Conservation (phyloP, 2,329 filamentous ascomycete species). For the Tolypocladium sp. region DNA sequence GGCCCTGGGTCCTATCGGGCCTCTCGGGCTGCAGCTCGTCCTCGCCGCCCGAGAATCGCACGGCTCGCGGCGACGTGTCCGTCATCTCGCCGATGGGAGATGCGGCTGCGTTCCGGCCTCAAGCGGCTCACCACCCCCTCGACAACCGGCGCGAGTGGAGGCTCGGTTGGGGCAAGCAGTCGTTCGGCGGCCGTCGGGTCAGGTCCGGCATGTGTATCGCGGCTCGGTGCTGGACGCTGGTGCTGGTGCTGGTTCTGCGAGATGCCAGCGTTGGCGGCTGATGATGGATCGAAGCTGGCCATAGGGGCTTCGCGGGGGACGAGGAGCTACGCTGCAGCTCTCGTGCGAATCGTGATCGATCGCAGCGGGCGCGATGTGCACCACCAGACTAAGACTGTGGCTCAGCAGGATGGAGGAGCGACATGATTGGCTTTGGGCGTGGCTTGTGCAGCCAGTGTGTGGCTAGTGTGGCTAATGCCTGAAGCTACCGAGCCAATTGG, state of each 20-base stretch:
- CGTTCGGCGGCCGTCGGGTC: neutral
- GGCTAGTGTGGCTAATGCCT: neutral
- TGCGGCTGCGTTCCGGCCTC: neutral
- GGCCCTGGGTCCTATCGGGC: conserved; percentile 31
- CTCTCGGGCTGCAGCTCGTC: conserved; percentile 33
- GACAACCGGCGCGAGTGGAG: neutral
- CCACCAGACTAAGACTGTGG: neutral
- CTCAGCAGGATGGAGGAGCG: neutral
- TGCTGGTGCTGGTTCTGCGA: neutral
- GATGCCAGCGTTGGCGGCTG: neutral
- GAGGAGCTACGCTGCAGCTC: neutral
- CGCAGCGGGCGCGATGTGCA: neutral
- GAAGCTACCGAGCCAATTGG: neutral
- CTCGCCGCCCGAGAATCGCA: conserved; percentile 45
- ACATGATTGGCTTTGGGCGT: neutral
- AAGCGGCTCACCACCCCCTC: neutral
- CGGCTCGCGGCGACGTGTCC: conserved; percentile 44
- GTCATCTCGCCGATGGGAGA: conserved; percentile 16
- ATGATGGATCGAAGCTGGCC: neutral
- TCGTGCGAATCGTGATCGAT: neutral
- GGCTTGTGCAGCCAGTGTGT: neutral
- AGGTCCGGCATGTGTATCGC: neutral
- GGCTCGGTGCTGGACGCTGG: neutral
- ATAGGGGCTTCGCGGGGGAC: neutral
- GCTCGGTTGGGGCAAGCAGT: neutral